Evolutionary conservation across 495 filamentous ascomycete genomes (phyloP), one percentile per base, ranked within the genome.

Genomic region (Penicillium flavigenum): DNA sequence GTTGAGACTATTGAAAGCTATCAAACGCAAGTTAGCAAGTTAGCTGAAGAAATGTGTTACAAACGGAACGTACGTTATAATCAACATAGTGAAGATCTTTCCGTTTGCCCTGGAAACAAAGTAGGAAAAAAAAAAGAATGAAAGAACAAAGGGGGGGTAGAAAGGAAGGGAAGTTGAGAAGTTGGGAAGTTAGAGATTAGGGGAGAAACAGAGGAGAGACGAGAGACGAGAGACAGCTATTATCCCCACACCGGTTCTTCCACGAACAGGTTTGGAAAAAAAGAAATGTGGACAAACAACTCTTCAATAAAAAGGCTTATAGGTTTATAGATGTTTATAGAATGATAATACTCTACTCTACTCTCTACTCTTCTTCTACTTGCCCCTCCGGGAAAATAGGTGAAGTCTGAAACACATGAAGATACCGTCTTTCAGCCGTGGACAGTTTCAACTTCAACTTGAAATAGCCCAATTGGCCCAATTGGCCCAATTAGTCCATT

Each of bases 31-130:
- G 32, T 63, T 63, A 24, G 58, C 49, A 11, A 11, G 32, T 63
- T 63, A 63, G 63, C 39, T 41, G 47, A 46, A n/a, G 32, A 44
- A 29, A 16, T 41, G 46, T 20, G 7, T 4, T 39, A 54, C 63
- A 63, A 61, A 63, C 66, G 47, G 17, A 51, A 1, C 45, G 19
- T 51, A 68, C 63, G 53, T 38, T 49, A 52, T 56, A 49, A 48
- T 51, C 34, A 62, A 62, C 61, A 69, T 69, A 56, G 42, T 61
- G 59, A 45, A 45, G 39, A 44, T n/a, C 41, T 32, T 34, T n/a
- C n/a, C 46, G 32, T 55, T 44, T 32, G 46, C 4, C 9, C 24
- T 14, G 39, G 39, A 36, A 19, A 42, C 22, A 22, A 22, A 22
- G 22, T n/a, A n/a, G n/a, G n/a, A n/a, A 27, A 54, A 24, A 16